These are phyloP conservation scores for Chloromonas sp. DNA, from an alignment of 163 green algal species.

Conservation along the genomic window DNA sequence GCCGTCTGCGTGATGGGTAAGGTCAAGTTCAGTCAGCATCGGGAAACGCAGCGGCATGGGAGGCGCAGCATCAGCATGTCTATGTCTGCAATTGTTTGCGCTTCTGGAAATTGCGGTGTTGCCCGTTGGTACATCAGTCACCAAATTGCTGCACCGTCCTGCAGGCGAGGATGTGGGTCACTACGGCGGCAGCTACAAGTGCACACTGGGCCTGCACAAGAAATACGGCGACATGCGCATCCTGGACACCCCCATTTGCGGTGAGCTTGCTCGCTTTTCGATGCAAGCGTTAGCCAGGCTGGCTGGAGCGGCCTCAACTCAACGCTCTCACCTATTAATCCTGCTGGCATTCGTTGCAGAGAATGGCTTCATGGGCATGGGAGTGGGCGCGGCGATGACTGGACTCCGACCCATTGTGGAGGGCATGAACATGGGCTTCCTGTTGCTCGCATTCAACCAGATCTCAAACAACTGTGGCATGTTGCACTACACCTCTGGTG, in stretches of 20 bases:
- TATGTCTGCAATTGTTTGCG: too few species aligned
- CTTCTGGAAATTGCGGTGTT: too few species aligned
- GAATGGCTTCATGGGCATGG: conserved; percentile 89
- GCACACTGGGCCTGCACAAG: conserved; percentile 89
- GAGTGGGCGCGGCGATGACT: conserved; percentile 92
- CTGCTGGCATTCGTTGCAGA: conserved; percentile 42
- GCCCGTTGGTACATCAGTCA: too few species aligned
- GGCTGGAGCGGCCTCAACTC: too few species aligned
- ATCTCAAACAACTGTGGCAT: conserved; percentile 98
- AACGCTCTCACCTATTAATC: too few species aligned
- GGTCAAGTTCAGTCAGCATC: not conserved
- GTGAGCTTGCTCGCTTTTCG: conserved; percentile 16
- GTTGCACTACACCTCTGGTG: conserved; percentile 93
- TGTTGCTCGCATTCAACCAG: conserved; percentile 96
- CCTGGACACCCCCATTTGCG: conserved; percentile 94
- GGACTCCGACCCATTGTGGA: conserved; percentile 92
- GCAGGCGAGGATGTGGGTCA: conserved; percentile 92
- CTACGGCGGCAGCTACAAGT: conserved; percentile 94
- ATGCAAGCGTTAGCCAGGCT: too few species aligned
- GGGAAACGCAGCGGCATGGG: too few species aligned
- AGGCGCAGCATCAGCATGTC: too few species aligned
- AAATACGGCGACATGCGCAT: conserved; percentile 93
- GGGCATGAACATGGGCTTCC: conserved; percentile 98
- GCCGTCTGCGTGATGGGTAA: conserved; percentile 82
- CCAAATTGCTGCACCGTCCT: not conserved